These are phyloP conservation scores for Murraya koenigii DNA, from an alignment of 345 rosid species.

Conservation along the genomic window DNA sequence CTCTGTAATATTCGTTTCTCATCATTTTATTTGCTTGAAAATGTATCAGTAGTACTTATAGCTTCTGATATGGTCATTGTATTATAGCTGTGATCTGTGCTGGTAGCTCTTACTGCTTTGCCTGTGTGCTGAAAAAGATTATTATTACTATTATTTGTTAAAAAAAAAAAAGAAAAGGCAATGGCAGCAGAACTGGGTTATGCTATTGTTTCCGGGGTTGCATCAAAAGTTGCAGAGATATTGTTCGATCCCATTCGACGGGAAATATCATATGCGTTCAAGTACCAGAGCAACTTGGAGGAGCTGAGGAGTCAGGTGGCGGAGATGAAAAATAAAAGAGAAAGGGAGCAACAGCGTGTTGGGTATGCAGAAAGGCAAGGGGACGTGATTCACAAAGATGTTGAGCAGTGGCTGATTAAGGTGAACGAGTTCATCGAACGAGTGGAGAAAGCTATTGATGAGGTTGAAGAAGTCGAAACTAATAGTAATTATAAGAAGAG, in stretches of 20 bases:
- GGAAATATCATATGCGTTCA: background rate
- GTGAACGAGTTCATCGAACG: background rate
- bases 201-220: background rate
- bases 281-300: constrained; percentile 3
- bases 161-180: background rate
- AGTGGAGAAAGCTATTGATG: background rate
- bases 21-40: too few relatives aligned
- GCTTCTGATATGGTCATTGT: too few relatives aligned
- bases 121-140: background rate
- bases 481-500: too few relatives aligned
- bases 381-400: background rate
- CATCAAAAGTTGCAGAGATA: background rate
- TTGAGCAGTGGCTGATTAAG: background rate
- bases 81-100: too few relatives aligned
- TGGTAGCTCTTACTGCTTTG: too few relatives aligned
- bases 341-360: background rate
- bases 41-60: too few relatives aligned
- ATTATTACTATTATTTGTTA: too few relatives aligned
- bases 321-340: background rate
- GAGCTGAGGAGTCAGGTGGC: background rate
- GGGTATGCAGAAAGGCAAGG: background rate
- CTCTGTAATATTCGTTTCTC: background rate
- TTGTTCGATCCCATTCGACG: background rate
- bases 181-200: background rate
- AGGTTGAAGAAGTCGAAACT: background rate